Base-by-base conservation (phyloP, 2,329 filamentous ascomycete species). In the Pseudofabraea citricarpa region DNA sequence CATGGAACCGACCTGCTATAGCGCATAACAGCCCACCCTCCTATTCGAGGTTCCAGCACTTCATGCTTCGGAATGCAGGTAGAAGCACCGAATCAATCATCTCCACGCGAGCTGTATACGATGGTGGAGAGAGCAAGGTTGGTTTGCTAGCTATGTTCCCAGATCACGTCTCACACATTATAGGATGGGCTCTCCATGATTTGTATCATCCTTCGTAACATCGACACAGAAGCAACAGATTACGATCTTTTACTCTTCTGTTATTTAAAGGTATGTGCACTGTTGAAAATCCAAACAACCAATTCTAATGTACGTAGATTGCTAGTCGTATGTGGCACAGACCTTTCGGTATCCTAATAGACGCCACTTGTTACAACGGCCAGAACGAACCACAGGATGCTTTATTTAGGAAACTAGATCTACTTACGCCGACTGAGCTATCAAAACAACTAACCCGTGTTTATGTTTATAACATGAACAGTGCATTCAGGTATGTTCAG, bases 391-490 rank as follows among this genome's bases (percentile, higher is more conserved):
- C 80, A 10, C 77, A 77, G 48, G 82, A 86, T 55, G 77, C 81
- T 15, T 63, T 85, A 2, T 81, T 85, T 55, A 76, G 75, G 41
- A 82, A 75, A 53, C 64, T 84, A 7, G 80, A 85, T 55, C 64
- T 75, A 9, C 69, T 86, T 3, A 80, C 77, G 3, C 81, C 82
- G 0, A 70, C 71, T 0, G 82, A 86, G 53, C 60, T 85, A 35
- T 71, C 74, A 2, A 71, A 70, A 40, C 77, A 81, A 46, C 64
- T 85, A 4, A 69, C 74, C 1, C 71, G 80, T 27, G 71, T 84
- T 31, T 86, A 85, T 51, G 71, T 86, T 13, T 85, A 86, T 62
- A 86, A 86, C 56, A 85, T 85, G 81, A 86, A 86, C 54, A 84
- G 77, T 55, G 75, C 79, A 9, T 85, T 83, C 60, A 73, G 73